These are phyloP conservation scores for Penicillium sp. DNA, from an alignment of 2,329 filamentous ascomycete species.

Conservation along the genomic window DNA sequence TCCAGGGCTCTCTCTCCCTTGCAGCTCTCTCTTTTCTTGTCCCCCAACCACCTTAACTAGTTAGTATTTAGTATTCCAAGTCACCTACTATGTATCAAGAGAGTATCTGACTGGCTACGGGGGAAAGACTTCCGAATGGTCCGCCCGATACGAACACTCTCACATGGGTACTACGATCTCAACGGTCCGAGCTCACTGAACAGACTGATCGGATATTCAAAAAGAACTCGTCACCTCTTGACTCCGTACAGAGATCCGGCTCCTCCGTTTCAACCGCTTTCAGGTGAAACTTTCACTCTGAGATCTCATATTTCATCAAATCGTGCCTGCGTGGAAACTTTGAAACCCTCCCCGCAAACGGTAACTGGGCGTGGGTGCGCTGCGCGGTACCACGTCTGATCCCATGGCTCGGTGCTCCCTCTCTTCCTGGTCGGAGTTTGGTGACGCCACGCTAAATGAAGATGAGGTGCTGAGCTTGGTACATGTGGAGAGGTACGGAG, in stretches of 20 bases:
- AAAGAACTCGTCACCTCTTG: slow-evolving; percentile 5
- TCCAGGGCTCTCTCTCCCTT: slow-evolving; percentile 15
- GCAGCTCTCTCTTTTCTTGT: slow-evolving; percentile 6
- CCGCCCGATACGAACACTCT: slow-evolving; percentile 14
- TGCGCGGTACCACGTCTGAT: slow-evolving; percentile 1
- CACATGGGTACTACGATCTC: slow-evolving; percentile 1
- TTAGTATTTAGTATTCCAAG: background rate
- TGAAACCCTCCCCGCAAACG: slow-evolving; percentile 11
- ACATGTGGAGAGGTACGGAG: background rate
- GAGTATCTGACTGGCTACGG: slow-evolving; percentile 17
- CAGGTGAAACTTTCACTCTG: slow-evolving; percentile 10
- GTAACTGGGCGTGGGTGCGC: background rate
- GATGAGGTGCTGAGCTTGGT: slow-evolving; percentile 22
- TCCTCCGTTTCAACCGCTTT: slow-evolving; percentile 9
- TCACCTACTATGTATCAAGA: too few species aligned
- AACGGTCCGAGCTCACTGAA: slow-evolving; percentile 3
- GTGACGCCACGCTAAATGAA: slow-evolving; percentile 17
- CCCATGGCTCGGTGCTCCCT: slow-evolving; percentile 15
- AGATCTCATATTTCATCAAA: background rate
- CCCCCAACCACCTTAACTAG: too few species aligned
- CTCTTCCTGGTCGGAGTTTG: background rate
- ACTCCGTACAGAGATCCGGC: background rate
- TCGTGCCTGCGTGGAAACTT: slow-evolving; percentile 12
- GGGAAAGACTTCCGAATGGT: slow-evolving; percentile 25
- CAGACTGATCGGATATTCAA: background rate